Base-by-base conservation (phyloP, 257 asterid species). In the Coffea eugenioides region DNA sequence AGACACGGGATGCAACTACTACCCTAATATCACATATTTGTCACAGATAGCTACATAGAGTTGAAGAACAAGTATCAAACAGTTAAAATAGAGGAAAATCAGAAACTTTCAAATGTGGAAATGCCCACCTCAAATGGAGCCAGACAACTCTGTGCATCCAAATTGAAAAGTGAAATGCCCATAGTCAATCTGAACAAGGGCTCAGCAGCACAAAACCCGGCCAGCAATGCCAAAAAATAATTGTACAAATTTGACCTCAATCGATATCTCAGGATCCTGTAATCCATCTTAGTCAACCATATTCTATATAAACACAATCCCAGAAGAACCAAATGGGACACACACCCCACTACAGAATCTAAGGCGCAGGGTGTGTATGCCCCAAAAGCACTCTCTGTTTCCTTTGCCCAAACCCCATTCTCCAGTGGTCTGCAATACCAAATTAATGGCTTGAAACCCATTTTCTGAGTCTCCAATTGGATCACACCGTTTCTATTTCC, bases 341-440 rank as follows among this genome's bases (percentile, higher is more conserved):
- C 80, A 74, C 85, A 89, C 13, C 89, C 89, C 80, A 91, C 97
- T 45, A 89, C 82, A 66, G 97, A 86, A 76, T 86, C 92, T 34
- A 87, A 80, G 78, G 88, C 91, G 80, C 98, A 94, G 14, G 97
- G 98, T 21, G 97, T 94, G 66, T 87, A 94, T 72, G 94, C 91
- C 57, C 97, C 97, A 78, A 93, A 93, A 46, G 89, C 85, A 69
- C 87, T 93, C 77, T 85, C 81, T 25, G 88, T 84, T 76, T 87
- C 92, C 68, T 80, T 86, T 67, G 93, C 87, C 97, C 96, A 94
- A 76, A 87, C 82, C 41, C 95, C 94, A 79, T 86, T 73, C 51
- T 82, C 80, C 86, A 81, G 90, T 59, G 98, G 98, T 82, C 88
- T 88, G 85, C 98, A 94, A 88, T 87, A 94, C 97, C 97, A 90